Conservation (phyloP, 148 eudicot species). For the Rhododendron ferrugineum region DNA sequence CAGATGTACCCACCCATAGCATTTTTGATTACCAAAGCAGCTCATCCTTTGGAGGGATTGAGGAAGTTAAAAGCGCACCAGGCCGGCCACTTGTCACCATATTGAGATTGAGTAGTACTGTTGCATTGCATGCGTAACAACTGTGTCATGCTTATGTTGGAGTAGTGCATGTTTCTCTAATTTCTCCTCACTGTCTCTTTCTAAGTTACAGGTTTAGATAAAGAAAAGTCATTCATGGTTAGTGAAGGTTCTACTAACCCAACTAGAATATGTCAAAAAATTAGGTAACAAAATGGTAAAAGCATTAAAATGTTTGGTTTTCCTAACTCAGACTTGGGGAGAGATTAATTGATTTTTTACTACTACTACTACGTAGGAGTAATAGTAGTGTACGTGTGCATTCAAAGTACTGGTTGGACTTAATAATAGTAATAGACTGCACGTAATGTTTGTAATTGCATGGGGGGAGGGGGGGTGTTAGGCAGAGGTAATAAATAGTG, state of each 20-base stretch:
- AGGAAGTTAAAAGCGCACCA: neutral
- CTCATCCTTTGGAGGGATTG: neutral
- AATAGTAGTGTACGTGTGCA: neutral
- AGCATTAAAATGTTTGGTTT: constrained; percentile 8
- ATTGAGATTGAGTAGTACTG: neutral
- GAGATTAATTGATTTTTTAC: neutral
- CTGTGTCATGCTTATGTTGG: neutral
- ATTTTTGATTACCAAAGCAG: no score
- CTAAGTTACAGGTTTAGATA: neutral
- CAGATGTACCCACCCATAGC: neutral
- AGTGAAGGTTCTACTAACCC: constrained; percentile 16
- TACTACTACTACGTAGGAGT: no score
- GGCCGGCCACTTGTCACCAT: neutral
- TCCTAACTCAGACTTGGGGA: constrained; percentile 15
- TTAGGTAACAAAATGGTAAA: constrained; percentile 9
- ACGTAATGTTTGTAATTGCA: neutral
- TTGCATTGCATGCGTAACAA: neutral
- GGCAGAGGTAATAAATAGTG: neutral
- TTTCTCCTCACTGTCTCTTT: neutral
- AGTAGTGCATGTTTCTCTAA: no score
- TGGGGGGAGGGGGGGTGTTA: no score
- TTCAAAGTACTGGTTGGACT: neutral
- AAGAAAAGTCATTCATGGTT: constrained; percentile 12
- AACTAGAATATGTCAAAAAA: constrained; percentile 7
- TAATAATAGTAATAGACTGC: neutral